phyloP scores from a whole-genome alignment of 768 basidiomycete species.

The Naganishia friedmannii region DNA sequence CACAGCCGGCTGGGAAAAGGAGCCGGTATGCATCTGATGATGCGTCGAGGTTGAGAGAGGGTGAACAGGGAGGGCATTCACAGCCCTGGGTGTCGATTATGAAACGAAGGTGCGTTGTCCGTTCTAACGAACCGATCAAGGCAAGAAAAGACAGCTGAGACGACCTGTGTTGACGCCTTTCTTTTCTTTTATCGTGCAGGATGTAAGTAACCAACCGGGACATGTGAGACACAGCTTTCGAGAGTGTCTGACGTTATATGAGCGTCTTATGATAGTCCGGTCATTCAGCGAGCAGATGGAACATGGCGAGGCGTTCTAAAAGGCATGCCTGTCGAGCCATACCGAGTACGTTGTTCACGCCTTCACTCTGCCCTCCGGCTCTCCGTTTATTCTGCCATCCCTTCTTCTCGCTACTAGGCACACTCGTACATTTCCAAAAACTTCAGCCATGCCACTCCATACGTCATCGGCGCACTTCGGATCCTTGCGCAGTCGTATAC shows the following conservation, averaged over 20 bases:
- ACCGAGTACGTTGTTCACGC: slow-evolving; percentile 47
- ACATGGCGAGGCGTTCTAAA: slow-evolving; percentile 81
- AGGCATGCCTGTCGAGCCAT: slow-evolving; percentile 67
- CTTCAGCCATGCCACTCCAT: slow-evolving; percentile 73
- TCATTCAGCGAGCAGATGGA: slow-evolving; percentile 66
- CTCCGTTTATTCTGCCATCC: neutral
- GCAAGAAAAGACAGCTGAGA: neutral
- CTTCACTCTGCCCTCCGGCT: neutral
- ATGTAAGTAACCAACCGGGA: slow-evolving; percentile 2
- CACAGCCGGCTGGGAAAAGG: slow-evolving; percentile 31
- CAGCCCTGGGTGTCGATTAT: slow-evolving; percentile 65
- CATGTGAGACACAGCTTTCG: no score
- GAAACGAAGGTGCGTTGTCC: slow-evolving; percentile 48
- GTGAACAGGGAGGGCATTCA: slow-evolving; percentile 36
- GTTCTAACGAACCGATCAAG: neutral
- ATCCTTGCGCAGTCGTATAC: slow-evolving; percentile 52
- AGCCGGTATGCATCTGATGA: neutral
- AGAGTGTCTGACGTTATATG: neutral
- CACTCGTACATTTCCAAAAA: slow-evolving; percentile 78
- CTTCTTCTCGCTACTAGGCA: slow-evolving; percentile 53
- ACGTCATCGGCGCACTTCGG: slow-evolving; percentile 63
- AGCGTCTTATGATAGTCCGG: slow-evolving; percentile 52
- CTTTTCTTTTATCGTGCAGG: neutral
- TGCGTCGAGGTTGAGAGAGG: slow-evolving; percentile 15
- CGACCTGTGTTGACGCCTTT: neutral